Conservation (phyloP, 176 grass and related monocot genomes). For the Raddia distichophylla region DNA sequence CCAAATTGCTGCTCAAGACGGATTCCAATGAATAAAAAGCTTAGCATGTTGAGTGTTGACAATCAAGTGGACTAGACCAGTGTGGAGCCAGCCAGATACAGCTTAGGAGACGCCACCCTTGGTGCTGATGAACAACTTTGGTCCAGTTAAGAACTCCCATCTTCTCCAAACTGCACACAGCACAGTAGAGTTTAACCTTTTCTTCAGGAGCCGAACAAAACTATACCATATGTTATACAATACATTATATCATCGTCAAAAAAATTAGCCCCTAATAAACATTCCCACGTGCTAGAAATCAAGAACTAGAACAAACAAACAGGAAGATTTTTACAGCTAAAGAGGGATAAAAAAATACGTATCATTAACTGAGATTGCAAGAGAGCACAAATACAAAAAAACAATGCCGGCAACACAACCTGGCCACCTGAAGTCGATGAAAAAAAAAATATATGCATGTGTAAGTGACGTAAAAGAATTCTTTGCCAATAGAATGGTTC, state of each 20-base stretch:
- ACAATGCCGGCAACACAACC: background rate
- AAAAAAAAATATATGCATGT: background rate
- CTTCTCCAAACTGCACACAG: conserved; percentile 79
- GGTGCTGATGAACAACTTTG: conserved; percentile 77
- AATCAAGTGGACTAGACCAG: conserved; percentile 80
- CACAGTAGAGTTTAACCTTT: conserved; percentile 3
- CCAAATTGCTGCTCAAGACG: conserved; percentile 96
- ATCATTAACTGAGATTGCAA: background rate
- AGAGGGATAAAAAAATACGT: background rate
- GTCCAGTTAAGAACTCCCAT: conserved; percentile 91
- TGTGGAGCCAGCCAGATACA: conserved; percentile 90
- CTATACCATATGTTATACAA: background rate
- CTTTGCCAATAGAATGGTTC: background rate
- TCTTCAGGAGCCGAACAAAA: conserved; percentile 29
- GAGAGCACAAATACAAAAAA: conserved; percentile 2
- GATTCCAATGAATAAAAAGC: conserved; percentile 89
- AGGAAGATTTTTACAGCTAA: background rate
- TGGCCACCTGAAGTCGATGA: background rate
- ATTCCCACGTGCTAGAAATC: background rate
- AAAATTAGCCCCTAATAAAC: background rate
- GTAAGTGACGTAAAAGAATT: conserved; percentile 17
- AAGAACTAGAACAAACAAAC: conserved; percentile 1
- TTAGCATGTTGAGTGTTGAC: conserved; percentile 96
- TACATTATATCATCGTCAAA: background rate
- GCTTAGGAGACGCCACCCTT: conserved; percentile 84